phyloP scores from a whole-genome alignment of 768 basidiomycete genomes.

The Boletus vermiculosoides region DNA sequence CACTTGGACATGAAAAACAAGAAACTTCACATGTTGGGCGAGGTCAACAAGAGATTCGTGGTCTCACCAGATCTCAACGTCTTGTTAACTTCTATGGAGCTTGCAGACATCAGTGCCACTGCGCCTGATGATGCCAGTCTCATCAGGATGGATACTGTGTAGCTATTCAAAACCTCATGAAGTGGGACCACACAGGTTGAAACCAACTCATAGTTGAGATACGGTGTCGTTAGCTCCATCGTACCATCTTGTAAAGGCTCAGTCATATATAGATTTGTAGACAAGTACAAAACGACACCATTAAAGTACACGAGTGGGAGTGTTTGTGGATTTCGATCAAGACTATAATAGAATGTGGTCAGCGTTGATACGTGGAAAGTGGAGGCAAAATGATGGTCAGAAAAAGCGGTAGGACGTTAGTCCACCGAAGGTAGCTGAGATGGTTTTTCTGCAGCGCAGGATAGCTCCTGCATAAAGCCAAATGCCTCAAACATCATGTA shows the following conservation, averaged over 20 bases:
- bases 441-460: slow-evolving; percentile 79
- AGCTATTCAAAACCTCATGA: background rate
- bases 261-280: background rate
- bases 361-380: background rate
- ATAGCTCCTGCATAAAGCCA: slow-evolving; percentile 73
- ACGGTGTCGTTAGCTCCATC: background rate
- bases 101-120: slow-evolving; percentile 39
- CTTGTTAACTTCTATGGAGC: slow-evolving; percentile 65
- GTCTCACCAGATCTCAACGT: slow-evolving; percentile 82
- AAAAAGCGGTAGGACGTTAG: slow-evolving; percentile 43
- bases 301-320: background rate
- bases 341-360: slow-evolving; percentile 28
- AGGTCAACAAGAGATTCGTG: slow-evolving; percentile 81
- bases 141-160: slow-evolving; percentile 50
- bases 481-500: slow-evolving; percentile 90
- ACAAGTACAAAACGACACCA: background rate
- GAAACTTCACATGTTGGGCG: slow-evolving; percentile 72
- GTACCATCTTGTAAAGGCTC: background rate
- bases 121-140: slow-evolving; percentile 45
- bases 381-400: slow-evolving; percentile 32
- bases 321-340: background rate
- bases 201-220: background rate
- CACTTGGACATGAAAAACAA: slow-evolving; percentile 62
- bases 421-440: slow-evolving; percentile 89
- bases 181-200: background rate